Evolutionary conservation across 257 asterid genomes (phyloP).

Genomic region (Solanum pinnatisectum): DNA sequence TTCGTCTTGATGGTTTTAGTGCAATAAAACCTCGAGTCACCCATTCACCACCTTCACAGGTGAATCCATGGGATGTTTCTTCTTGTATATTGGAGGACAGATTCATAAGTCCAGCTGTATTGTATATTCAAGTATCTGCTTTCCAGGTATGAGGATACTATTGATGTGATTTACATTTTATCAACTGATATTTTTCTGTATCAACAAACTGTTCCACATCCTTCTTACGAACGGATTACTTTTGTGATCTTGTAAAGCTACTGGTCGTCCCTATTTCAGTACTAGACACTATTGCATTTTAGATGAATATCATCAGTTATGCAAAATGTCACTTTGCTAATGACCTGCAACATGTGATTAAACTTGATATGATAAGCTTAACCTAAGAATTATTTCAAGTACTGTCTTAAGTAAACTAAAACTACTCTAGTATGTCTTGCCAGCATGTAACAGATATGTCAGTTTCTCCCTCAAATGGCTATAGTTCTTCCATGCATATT

Average conservation of each 20-base stretch:
- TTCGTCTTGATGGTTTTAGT: slow-evolving; percentile 87
- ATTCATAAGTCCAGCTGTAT: slow-evolving; percentile 66
- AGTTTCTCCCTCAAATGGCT: neutral
- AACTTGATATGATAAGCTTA: neutral
- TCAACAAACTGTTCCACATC: neutral
- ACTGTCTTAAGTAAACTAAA: neutral
- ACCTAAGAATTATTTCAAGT: neutral
- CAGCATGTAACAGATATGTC: neutral
- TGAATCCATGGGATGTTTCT: slow-evolving; percentile 21
- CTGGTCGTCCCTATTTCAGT: neutral
- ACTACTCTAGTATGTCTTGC: neutral
- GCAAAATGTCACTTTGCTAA: neutral
- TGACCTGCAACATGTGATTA: neutral
- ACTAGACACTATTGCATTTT: neutral
- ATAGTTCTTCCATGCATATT: neutral
- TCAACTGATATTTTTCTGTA: neutral
- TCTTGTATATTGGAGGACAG: slow-evolving; percentile 62
- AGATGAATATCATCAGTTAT: neutral
- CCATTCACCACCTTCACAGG: slow-evolving; percentile 64
- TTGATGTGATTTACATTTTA: neutral
- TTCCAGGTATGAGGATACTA: slow-evolving; percentile 55
- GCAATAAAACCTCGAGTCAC: slow-evolving; percentile 70
- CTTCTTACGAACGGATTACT: neutral
- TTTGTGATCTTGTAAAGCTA: neutral
- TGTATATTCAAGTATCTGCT: slow-evolving; percentile 80